phyloP scores from a whole-genome alignment of 306 rosid species.

The Sphenostylis stenocarpa region DNA sequence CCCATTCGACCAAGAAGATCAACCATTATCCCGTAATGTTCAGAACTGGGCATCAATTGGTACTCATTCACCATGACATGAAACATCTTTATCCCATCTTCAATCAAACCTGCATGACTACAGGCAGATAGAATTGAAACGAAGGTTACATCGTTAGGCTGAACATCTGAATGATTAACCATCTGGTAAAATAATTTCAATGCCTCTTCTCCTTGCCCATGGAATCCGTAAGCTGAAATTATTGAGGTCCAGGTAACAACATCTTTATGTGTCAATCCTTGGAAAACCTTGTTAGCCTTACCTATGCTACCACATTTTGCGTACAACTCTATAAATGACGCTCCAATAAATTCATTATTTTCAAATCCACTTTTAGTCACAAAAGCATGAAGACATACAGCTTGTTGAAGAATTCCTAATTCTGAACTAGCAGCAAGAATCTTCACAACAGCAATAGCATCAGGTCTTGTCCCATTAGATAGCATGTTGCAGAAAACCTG shows the following conservation, averaged over 20 bases:
- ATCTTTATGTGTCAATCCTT: conserved; percentile 55
- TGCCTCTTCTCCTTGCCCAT: conserved; percentile 67
- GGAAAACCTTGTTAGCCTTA: conserved; percentile 55
- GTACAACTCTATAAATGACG: conserved; percentile 71
- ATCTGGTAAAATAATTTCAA: conserved; percentile 52
- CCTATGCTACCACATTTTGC: conserved; percentile 73
- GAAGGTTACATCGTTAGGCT: conserved; percentile 64
- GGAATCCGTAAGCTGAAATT: conserved; percentile 77
- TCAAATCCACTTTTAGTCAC: conserved; percentile 44
- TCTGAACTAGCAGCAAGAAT: conserved; percentile 67
- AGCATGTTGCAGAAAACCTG: conserved; percentile 57
- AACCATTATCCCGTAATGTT: conserved; percentile 73
- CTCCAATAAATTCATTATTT: conserved; percentile 55
- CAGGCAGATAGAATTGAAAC: conserved; percentile 74
- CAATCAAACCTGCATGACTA: conserved; percentile 81
- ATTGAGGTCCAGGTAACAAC: conserved; percentile 81
- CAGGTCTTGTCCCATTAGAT: conserved; percentile 49
- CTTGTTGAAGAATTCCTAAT: conserved; percentile 68
- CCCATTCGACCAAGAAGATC: conserved; percentile 90
- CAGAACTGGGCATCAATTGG: conserved; percentile 51
- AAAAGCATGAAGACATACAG: conserved; percentile 63
- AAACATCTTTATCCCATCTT: conserved; percentile 63
- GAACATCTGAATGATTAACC: conserved; percentile 49
- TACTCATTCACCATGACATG: conserved; percentile 55
- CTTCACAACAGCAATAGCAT: conserved; percentile 75